A percentile compares a stretch with the other conserved stretches of the same genome.
These are phyloP conservation scores for Cucurbita argyrosperma DNA, from an alignment of 306 rosid genomes.

Conservation along the genomic window DNA sequence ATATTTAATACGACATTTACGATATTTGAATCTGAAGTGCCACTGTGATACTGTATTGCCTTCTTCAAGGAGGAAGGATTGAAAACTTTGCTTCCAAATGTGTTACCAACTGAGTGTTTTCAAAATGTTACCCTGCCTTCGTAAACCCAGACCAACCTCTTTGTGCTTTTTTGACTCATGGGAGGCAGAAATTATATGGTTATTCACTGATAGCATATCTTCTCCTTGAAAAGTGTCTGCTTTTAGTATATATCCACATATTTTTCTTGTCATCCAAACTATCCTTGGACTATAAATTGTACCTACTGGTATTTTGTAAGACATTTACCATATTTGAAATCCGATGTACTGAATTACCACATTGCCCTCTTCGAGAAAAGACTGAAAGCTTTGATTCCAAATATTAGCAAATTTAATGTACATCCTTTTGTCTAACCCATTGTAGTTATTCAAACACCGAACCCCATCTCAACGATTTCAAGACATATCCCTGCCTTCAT, in stretches of 20 bases:
- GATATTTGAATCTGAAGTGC: neutral
- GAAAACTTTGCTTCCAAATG: neutral
- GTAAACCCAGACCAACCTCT: constrained; percentile 31
- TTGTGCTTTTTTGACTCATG: constrained; percentile 30
- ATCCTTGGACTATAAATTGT: neutral
- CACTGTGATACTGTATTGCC: neutral
- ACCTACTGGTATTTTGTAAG: neutral
- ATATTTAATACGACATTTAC: neutral
- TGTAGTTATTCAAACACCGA: neutral
- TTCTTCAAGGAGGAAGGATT: neutral
- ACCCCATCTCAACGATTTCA: neutral
- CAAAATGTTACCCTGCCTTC: constrained; percentile 12
- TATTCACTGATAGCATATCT: constrained; percentile 30
- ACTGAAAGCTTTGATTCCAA: neutral
- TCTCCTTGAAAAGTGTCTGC: constrained; percentile 18
- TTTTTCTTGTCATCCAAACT: neutral
- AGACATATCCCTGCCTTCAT: constrained; percentile 13
- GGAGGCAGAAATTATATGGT: constrained; percentile 21
- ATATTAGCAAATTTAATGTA: neutral
- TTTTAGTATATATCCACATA: constrained; percentile 19
- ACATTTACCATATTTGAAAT: neutral
- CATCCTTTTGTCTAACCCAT: neutral
- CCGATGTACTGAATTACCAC: neutral
- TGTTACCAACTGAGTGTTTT: neutral
- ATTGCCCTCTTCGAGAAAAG: neutral